Conservation (phyloP, 2,329 filamentous ascomycete genomes). For the Arthrinium phaeospermum region DNA sequence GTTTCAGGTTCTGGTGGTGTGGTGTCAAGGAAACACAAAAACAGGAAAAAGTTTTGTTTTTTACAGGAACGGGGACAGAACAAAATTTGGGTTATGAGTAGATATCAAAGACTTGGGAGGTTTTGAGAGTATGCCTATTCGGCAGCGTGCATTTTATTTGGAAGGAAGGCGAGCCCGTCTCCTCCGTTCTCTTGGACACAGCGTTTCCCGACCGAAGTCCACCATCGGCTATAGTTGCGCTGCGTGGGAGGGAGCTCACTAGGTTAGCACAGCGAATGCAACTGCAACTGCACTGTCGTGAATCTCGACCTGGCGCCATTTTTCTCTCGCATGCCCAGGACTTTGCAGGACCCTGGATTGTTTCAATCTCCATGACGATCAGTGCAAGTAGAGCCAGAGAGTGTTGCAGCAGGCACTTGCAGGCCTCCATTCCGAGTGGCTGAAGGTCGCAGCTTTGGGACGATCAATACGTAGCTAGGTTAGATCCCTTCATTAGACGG, state of each 20-base stretch:
- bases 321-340: background rate
- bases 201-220: background rate
- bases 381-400: constrained; percentile 1
- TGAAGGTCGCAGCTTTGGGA: background rate
- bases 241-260: background rate
- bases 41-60: too few relatives aligned
- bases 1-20: background rate
- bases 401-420: background rate
- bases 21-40: background rate
- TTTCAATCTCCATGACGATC: constrained; percentile 14
- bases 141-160: background rate
- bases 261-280: background rate
- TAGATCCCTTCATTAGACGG: background rate
- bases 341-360: background rate
- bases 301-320: background rate
- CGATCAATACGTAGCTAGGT: background rate
- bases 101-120: background rate
- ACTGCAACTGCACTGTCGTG: constrained; percentile 10
- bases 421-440: constrained; percentile 13
- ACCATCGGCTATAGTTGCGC: background rate
- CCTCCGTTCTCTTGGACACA: background rate
- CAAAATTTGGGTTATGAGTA: background rate
- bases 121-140: background rate
- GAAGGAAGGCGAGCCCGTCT: background rate
- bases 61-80: background rate